A percentile compares a stretch with the other conserved stretches of the same genome.
Evolutionary conservation across 2,329 filamentous ascomycete genomes (phyloP).

Genomic region (Penicillium sp.): DNA sequence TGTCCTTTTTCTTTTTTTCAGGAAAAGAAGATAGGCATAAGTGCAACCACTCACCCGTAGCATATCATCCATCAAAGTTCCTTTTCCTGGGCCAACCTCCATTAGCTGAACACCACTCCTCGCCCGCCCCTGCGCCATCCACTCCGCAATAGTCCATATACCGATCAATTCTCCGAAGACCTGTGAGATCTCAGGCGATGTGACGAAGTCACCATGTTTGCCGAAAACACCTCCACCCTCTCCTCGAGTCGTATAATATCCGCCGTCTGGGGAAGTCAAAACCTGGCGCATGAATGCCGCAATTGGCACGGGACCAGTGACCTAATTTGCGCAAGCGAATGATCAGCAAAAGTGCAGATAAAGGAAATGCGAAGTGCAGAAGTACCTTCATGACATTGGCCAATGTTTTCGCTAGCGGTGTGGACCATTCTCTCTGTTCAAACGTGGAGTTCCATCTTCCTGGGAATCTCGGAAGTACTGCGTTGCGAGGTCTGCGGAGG

Average conservation of each 20-base stretch:
- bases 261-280: conserved; percentile 82
- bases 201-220: conserved; percentile 90
- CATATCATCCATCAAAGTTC: conserved; percentile 96
- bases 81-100: conserved; percentile 89
- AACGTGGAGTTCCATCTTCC: conserved; percentile 37
- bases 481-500: conserved; percentile 20
- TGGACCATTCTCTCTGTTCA: conserved; percentile 72
- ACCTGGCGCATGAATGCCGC: conserved; percentile 99
- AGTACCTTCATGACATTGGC: conserved; percentile 79
- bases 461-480: conserved; percentile 13
- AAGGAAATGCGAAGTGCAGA: background rate
- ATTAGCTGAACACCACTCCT: conserved; percentile 78
- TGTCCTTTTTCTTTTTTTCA: background rate
- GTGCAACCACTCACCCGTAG: conserved; percentile 63
- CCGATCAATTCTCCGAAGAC: conserved; percentile 93
- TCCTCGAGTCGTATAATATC: conserved; percentile 82
- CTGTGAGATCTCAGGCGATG: conserved; percentile 95
- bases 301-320: conserved; percentile 85
- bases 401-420: conserved; percentile 82
- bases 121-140: conserved; percentile 83
- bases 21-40: background rate
- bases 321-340: conserved; percentile 48
- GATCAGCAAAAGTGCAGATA: conserved; percentile 2
- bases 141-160: conserved; percentile 94
- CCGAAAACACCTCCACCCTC: conserved; percentile 82